A percentile compares a stretch with the other conserved stretches of the same genome.
Conservation (phyloP, 2,329 filamentous ascomycete genomes). For the Trichoderma guizhouense region DNA sequence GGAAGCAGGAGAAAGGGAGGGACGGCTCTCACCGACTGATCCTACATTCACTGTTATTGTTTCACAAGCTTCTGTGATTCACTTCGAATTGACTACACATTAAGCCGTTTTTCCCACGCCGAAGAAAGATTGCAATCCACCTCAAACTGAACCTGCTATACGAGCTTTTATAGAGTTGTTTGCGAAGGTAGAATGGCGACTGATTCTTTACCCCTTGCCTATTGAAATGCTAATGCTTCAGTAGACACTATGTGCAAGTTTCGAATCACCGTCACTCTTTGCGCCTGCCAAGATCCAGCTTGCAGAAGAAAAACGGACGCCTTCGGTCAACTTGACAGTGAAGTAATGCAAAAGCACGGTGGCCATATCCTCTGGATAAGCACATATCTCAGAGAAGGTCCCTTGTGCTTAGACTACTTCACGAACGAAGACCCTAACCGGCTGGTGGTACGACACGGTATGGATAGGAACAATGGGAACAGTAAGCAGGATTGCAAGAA, state of each 20-base stretch:
- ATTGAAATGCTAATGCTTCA: neutral
- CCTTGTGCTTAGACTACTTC: slow-evolving; percentile 16
- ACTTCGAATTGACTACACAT: neutral
- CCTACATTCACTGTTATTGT: neutral
- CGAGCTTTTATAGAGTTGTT: neutral
- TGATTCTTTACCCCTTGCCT: neutral
- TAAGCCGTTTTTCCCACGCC: neutral
- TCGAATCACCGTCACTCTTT: neutral
- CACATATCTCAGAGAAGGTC: slow-evolving; percentile 5
- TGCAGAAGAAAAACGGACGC: neutral
- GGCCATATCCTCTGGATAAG: slow-evolving; percentile 9
- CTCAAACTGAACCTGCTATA: too few species aligned
- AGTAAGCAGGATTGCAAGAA: slow-evolving; percentile 20
- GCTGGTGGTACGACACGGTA: slow-evolving; percentile 16
- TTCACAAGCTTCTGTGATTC: neutral
- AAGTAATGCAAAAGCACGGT: slow-evolving; percentile 3
- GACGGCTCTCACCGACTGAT: neutral
- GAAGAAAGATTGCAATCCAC: too few species aligned
- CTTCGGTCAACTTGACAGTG: neutral
- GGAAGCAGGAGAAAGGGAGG: neutral
- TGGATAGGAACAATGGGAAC: slow-evolving; percentile 18
- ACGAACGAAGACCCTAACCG: slow-evolving; percentile 16
- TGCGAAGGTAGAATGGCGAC: neutral
- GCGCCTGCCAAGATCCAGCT: neutral
- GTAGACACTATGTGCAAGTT: neutral